These are phyloP conservation scores for Penicillium sp. DNA, from an alignment of 2,329 filamentous ascomycete species.

Conservation along the genomic window DNA sequence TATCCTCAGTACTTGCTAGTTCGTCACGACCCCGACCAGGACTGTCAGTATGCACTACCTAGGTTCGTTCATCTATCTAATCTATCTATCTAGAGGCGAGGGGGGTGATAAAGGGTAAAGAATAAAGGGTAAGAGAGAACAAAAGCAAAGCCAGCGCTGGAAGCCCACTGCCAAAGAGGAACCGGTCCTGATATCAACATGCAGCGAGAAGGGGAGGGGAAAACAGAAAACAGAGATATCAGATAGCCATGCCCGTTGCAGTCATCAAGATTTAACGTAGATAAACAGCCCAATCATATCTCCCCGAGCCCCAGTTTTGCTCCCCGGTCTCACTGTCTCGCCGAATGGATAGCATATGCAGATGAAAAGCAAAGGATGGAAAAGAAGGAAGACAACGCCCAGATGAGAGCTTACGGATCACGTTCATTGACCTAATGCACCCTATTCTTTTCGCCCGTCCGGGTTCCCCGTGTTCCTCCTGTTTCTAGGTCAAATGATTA, in stretches of 20 bases:
- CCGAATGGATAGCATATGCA: slow-evolving; percentile 15
- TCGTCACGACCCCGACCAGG: too few relatives aligned
- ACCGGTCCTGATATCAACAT: slow-evolving; percentile 13
- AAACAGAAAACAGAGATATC: slow-evolving; percentile 14
- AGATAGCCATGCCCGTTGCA: slow-evolving; percentile 14
- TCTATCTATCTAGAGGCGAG: slow-evolving; percentile 31
- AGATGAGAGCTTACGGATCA: slow-evolving; percentile 12
- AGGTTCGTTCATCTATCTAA: slow-evolving; percentile 23
- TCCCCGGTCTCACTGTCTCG: too few relatives aligned
- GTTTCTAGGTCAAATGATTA: slow-evolving; percentile 13
- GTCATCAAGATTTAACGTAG: slow-evolving; percentile 18
- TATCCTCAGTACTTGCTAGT: too few relatives aligned
- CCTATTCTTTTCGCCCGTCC: slow-evolving; percentile 1
- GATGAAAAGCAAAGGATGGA: slow-evolving; percentile 2
- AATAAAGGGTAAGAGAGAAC: slow-evolving; percentile 5
- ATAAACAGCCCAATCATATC: slow-evolving; percentile 15
- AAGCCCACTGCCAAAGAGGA: slow-evolving; percentile 9
- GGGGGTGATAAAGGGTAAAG: too few relatives aligned
- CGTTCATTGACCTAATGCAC: slow-evolving; percentile 13
- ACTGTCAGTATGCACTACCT: slow-evolving; percentile 13
- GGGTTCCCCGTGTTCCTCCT: slow-evolving; percentile 13
- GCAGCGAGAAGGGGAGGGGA: slow-evolving; percentile 11
- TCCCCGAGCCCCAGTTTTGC: neutral
- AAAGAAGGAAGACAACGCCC: slow-evolving; percentile 11
- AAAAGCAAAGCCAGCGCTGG: slow-evolving; percentile 10